These are phyloP conservation scores for Blastobotrys peoriensis DNA, from an alignment of 805 yeast genomes.

Conservation along the genomic window DNA sequence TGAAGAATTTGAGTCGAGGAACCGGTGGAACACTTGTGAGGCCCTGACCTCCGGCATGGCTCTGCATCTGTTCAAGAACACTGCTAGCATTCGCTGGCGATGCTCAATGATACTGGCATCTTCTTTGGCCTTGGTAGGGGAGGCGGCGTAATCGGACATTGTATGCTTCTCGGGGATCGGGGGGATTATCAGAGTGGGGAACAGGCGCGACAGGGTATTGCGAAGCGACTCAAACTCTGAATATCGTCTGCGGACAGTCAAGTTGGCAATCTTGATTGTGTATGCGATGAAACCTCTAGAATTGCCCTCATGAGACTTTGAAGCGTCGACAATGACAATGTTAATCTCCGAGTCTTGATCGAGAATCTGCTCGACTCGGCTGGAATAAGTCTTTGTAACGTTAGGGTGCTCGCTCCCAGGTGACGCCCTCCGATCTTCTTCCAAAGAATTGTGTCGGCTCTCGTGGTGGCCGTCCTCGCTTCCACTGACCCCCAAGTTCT, in stretches of 20 bases:
- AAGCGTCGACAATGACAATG: constrained; percentile 70
- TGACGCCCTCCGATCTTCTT: background rate
- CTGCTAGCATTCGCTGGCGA: constrained; percentile 67
- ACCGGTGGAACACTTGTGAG: constrained; percentile 62
- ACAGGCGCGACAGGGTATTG: constrained; percentile 58
- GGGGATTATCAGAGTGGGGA: constrained; percentile 80
- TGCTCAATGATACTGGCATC: constrained; percentile 47
- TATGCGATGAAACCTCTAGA: constrained; percentile 76
- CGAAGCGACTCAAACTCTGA: constrained; percentile 87
- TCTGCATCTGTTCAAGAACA: constrained; percentile 72
- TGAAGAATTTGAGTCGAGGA: constrained; percentile 76
- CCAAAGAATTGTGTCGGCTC: background rate
- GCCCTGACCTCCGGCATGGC: constrained; percentile 49
- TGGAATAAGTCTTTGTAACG: constrained; percentile 18
- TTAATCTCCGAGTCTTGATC: constrained; percentile 25
- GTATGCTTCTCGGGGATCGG: constrained; percentile 90
- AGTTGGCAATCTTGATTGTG: constrained; percentile 60
- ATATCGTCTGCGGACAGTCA: constrained; percentile 73
- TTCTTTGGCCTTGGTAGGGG: constrained; percentile 41
- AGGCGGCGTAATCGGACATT: constrained; percentile 41
- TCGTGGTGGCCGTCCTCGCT: background rate
- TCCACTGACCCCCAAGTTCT: constrained; percentile 1
- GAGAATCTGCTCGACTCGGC: constrained; percentile 31
- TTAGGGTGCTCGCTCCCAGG: background rate
- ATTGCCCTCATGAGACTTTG: constrained; percentile 76